Evolutionary conservation across 169 alveolate genomes (phyloP).

Genomic region (Plasmodium vinckei): DNA sequence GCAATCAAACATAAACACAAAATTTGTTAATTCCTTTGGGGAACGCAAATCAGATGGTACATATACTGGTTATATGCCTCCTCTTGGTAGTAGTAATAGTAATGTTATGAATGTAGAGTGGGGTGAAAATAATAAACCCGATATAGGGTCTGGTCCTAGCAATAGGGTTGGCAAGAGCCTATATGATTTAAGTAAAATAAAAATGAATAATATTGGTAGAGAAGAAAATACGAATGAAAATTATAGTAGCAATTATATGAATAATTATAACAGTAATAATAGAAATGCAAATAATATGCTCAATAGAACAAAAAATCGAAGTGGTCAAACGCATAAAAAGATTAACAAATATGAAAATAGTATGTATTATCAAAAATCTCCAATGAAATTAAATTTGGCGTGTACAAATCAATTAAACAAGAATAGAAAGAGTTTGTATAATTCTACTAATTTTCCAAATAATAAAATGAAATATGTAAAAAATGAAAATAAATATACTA

Average conservation of each 20-base stretch:
- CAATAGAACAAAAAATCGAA: not conserved
- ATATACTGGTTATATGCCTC: not conserved
- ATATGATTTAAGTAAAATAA: conserved; percentile 12
- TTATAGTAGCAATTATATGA: not conserved
- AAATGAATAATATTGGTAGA: not conserved
- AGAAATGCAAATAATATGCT: not conserved
- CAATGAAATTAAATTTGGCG: conserved; percentile 33
- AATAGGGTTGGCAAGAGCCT: not conserved
- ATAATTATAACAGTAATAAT: conserved; percentile 6
- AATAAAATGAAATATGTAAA: conserved; percentile 6
- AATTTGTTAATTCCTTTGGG: not conserved
- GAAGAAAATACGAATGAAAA: not conserved
- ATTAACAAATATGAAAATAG: not conserved
- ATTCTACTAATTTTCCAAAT: conserved; percentile 5
- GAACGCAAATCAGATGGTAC: not conserved
- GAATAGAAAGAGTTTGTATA: conserved; percentile 1
- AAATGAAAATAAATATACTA: conserved; percentile 2
- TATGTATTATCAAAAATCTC: conserved; percentile 3
- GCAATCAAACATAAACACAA: not conserved
- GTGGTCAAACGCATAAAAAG: not conserved
- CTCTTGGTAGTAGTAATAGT: not conserved
- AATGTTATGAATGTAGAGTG: not conserved
- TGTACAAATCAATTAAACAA: conserved; percentile 54
- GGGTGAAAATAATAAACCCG: not conserved
- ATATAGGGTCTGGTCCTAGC: not conserved